Evolutionary conservation across 768 basidiomycete species (phyloP), one percentile per base, ranked within the genome.

Genomic region (Boletus barrowsii): DNA sequence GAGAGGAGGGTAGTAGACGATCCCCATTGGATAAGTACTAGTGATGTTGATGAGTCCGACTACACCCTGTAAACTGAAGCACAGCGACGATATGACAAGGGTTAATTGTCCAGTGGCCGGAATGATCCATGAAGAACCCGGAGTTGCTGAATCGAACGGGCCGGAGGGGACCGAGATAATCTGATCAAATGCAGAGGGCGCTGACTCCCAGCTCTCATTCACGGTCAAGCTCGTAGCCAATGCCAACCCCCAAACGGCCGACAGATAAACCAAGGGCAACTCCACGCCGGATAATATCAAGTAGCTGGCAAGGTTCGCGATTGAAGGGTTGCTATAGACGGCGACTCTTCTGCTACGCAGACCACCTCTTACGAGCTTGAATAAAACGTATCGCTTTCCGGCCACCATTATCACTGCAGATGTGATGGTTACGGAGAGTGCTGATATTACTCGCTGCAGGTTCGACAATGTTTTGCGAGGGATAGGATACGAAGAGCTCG

Each of bases 341-440:
- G 53, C 54, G 5, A 62, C 48, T 32, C 52, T 56, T 42, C 46
- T 50, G 47, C 60, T 51, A 14, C 47, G 51, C 5, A 65, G 18
- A 15, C 57, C 60, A 14, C 33, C 55, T 22, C 24, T 42, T 4
- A 42, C 35, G 33, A 62, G 46, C 26, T 55, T 58, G 56, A 51
- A 51, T 32, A 62, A 49, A 7, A 60, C 54, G 22, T 62, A 63
- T 26, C 61, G 54, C 10, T 54, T 59, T 26, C 63, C 57, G 0
- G 45, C 47, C 5, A 65, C 49, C 48, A 62, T 44, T 15, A 57
- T 43, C 43, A 62, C n/a, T 3, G 54, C 60, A 3, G 55, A 62
- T 5, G 56, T 57, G 42, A 62, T 30, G 13, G 51, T 26, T 4
- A 48, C 11, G 2, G 60, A 54, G 11, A 65, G 53, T 3, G 63